Base-by-base conservation (phyloP, 164 flowering plant species). In the Chloranthus sessilifolius region DNA sequence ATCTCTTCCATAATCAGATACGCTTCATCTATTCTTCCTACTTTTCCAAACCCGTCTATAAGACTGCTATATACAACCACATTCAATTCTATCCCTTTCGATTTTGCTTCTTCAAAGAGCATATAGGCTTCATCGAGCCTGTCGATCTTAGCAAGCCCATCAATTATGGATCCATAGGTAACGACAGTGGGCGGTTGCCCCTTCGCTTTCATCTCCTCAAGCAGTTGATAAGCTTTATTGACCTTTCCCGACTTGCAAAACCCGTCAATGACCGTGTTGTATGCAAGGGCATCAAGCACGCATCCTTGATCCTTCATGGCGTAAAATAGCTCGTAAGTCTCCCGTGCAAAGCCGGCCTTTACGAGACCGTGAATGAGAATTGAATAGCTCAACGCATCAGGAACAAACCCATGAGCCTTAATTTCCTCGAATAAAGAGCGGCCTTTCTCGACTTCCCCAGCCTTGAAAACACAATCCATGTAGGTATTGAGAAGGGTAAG, bases 31-130 rank as follows among this genome's bases (percentile, higher is more conserved):
- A 91, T 74, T 59, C 96, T 73, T 36, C 98, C 98, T 41, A 81
- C 92, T 56, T 91, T 91, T 44, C 96, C 98, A 61, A 83, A 91
- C 34, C 98, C 98, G 72, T 91, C 95, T 55, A 91, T 67, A 30
- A 90, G 85, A 58, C 95, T 85, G 47, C 84, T 87, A 55, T 87
- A 91, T 0, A 85, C 66, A 17, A 85, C 73, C 3, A 77, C 79
- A 68, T 91, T 88, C 43, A 83, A 37, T 38, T 71, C 69, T 26
- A 85, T 56, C 16, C 82, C 84, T 52, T 54, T 69, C 8, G 95
- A 69, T 67, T 91, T 91, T 41, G 95, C 96, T 75, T 91, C 98
- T 74, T 91, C 98, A 53, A 91, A 91, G 21, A 91, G 79, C 95
- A 85, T 81, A 56, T 87, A 91, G 25, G 98, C 96, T 64, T 90